Evolutionary conservation across 2,329 filamentous ascomycete species (phyloP).

Genomic region (Fusarium piperis): DNA sequence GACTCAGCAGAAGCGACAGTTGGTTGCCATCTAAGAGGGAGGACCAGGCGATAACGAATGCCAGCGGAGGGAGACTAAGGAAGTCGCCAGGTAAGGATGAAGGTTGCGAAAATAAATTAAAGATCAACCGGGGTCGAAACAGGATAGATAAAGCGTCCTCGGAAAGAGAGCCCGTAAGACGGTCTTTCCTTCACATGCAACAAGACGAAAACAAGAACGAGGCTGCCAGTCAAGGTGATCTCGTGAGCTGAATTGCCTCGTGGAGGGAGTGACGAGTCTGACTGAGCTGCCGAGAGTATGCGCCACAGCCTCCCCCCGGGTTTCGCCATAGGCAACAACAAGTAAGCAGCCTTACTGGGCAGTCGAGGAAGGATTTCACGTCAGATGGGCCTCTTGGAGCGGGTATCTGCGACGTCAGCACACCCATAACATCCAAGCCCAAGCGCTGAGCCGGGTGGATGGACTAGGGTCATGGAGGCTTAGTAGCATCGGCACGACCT

Average conservation of each 20-base stretch:
- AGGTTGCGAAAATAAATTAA: background rate
- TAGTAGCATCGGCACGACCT: conserved; percentile 4
- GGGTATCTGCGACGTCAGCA: conserved; percentile 32
- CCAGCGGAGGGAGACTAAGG: background rate
- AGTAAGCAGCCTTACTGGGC: conserved; percentile 11
- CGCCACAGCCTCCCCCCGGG: conserved; percentile 18
- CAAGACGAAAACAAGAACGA: conserved; percentile 1
- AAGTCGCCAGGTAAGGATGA: background rate
- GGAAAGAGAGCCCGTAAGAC: background rate
- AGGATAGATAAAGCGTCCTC: background rate
- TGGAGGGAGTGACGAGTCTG: background rate
- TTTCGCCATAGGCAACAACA: conserved; percentile 18
- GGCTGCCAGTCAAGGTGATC: background rate
- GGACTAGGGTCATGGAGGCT: conserved; percentile 22
- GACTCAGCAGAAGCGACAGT: background rate
- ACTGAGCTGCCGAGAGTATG: background rate
- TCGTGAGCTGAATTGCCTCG: background rate
- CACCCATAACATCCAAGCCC: conserved; percentile 3
- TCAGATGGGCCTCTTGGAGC: conserved; percentile 23
- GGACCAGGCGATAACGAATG: background rate
- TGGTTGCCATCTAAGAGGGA: background rate
- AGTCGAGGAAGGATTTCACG: conserved; percentile 6
- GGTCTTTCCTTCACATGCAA: background rate
- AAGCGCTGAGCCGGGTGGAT: background rate
- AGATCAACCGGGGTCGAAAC: background rate